Base-by-base conservation (phyloP, 495 filamentous ascomycete genomes). In the Eremomyces bilateralis region DNA sequence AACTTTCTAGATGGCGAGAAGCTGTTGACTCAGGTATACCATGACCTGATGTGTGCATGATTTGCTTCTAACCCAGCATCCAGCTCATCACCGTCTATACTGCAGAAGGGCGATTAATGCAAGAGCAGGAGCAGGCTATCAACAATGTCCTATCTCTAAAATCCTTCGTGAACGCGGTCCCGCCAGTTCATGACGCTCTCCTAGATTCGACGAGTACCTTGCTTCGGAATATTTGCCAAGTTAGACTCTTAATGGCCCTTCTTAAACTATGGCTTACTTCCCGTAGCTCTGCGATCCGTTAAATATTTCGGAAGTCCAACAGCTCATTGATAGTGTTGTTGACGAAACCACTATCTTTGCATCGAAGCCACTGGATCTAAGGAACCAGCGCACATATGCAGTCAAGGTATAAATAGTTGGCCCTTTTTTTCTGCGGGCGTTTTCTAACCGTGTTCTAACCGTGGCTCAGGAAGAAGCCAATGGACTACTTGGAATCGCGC, bases 361-460 rank as follows among this genome's bases (percentile, higher is more conserved):
- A 42, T 80, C 65, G 33, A 68, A 71, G 27, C 80, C 88, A 2
- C 63, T 95, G 6, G 88, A 92, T 39, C 59, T 91, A 35, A 68
- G 83, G 34, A 90, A 94, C 44, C 90, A 97, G 51, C 63, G 88
- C 32, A 82, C 80, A 10, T 93, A 91, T 55, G 88, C 88, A 34
- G 70, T 97, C 24, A 88, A 76, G 61, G 80, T 81, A 38, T 38
- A 27, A 42, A 6, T 27, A 13, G 36, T 20, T 12, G 10, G 5
- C 8, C 15, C 1, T 20, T 3, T 3, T 10, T 10, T 20, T 11
- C 17, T 13, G 4, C 6, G 32, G 1, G 24, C 24, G 8, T 28
- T 28, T 13, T 8, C 13, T 8, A 13, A 8, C 8, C 13, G 8
- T 8, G 24, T 13, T 8, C 24, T 28, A 28, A 28, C 13, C 8